A percentile compares a stretch with the other conserved stretches of the same genome.
Conservation (phyloP, 805 yeast genomes). For the Candida ascalaphidarum region DNA sequence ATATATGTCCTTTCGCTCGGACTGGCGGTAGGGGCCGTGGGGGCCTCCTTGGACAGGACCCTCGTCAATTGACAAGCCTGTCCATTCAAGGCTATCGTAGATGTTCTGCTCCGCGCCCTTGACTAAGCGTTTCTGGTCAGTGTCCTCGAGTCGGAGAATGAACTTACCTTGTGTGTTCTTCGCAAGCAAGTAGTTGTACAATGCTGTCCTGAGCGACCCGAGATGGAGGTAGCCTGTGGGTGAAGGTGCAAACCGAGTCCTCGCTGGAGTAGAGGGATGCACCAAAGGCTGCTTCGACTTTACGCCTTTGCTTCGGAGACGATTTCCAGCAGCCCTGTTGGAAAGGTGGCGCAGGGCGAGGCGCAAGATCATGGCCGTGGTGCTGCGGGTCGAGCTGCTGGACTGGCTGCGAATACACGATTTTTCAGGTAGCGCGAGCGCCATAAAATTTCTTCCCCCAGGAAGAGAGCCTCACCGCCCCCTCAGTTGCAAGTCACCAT, state of each 20-base stretch:
- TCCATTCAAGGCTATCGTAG: conserved; percentile 69
- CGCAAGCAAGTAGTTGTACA: conserved; percentile 82
- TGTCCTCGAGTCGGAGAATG: conserved; percentile 80
- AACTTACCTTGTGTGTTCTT: conserved; percentile 73
- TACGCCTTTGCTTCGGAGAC: neutral
- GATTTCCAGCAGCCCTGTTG: neutral
- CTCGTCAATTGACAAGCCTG: conserved; percentile 70
- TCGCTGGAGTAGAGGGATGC: conserved; percentile 47
- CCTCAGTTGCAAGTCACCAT: no score
- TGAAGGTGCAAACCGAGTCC: conserved; percentile 95
- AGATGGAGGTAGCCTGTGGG: conserved; percentile 95
- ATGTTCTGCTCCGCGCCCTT: conserved; percentile 78
- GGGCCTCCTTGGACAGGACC: conserved; percentile 59
- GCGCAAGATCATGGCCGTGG: neutral
- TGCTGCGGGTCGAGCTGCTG: conserved; percentile 7
- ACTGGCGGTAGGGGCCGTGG: conserved; percentile 76
- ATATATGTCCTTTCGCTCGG: conserved; percentile 68
- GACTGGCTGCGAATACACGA: conserved; percentile 16
- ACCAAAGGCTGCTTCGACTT: conserved; percentile 3
- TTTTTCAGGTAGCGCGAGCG: no score
- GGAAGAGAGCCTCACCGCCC: no score
- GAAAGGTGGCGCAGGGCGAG: neutral
- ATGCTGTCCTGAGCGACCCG: conserved; percentile 89
- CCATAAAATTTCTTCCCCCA: no score
- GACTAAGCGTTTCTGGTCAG: conserved; percentile 76